phyloP scores from a whole-genome alignment of 805 yeast genomes.

The Jamesozyma lodderae region DNA sequence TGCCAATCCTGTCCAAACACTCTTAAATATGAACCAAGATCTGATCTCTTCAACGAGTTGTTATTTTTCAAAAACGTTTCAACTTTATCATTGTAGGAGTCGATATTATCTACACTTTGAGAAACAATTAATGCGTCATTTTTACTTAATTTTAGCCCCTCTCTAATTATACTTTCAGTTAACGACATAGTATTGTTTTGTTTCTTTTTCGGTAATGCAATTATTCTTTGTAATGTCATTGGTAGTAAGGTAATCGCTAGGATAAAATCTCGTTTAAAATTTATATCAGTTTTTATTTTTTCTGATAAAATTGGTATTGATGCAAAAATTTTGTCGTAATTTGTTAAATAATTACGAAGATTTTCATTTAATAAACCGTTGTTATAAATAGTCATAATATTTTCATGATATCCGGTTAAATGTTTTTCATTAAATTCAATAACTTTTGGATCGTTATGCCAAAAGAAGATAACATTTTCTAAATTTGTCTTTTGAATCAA shows the following conservation, averaged over 20 bases:
- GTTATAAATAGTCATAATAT: conserved; percentile 13
- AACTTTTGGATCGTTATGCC: conserved; percentile 22
- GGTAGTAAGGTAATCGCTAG: conserved; percentile 19
- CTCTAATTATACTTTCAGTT: conserved; percentile 46
- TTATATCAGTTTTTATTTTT: conserved; percentile 1
- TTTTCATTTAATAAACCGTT: conserved; percentile 12
- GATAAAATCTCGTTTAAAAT: conserved; percentile 16
- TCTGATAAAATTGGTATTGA: conserved; percentile 7
- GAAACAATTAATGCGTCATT: conserved; percentile 45
- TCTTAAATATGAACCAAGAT: conserved; percentile 52
- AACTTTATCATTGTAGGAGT: conserved; percentile 24
- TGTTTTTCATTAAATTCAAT: conserved; percentile 18
- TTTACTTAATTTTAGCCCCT: conserved; percentile 61
- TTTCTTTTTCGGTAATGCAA: conserved; percentile 23
- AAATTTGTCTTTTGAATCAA: conserved; percentile 49
- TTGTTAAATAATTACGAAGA: conserved; percentile 6
- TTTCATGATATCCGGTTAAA: conserved; percentile 6
- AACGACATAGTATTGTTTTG: conserved; percentile 18
- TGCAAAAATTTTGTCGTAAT: conserved; percentile 2
- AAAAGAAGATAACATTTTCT: conserved; percentile 49
- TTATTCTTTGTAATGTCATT: conserved; percentile 13
- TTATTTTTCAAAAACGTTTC: conserved; percentile 13
- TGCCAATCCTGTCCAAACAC: conserved; percentile 46
- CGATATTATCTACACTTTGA: conserved; percentile 33
- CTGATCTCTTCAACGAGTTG: conserved; percentile 36